Conservation (phyloP, 257 asterid species). For the Fraxinus excelsior region DNA sequence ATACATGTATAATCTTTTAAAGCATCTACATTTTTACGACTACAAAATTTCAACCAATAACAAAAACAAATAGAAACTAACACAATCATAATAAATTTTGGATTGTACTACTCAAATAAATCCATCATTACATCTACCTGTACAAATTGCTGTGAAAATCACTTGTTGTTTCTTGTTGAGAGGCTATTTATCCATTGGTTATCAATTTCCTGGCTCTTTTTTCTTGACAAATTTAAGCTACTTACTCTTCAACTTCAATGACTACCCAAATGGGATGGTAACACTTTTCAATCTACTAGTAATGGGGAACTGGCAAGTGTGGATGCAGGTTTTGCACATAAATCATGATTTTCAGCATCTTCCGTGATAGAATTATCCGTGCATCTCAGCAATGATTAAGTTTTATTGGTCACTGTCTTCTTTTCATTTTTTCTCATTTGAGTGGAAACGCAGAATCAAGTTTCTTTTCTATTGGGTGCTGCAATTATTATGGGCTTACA, state of each 20-base stretch:
- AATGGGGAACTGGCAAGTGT: slow-evolving; percentile 95
- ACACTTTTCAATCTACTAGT: slow-evolving; percentile 94
- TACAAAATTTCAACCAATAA: neutral
- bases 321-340: slow-evolving; percentile 81
- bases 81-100: neutral
- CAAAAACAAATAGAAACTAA: neutral
- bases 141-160: neutral
- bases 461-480: neutral
- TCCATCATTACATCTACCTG: neutral
- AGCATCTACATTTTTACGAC: neutral
- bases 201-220: slow-evolving; percentile 4
- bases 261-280: slow-evolving; percentile 98
- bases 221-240: slow-evolving; percentile 69
- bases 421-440: neutral
- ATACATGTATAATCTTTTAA: neutral
- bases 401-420: neutral
- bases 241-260: slow-evolving; percentile 96
- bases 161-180: neutral
- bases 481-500: neutral
- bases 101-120: neutral
- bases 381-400: neutral
- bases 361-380: neutral
- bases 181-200: neutral
- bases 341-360: neutral
- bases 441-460: neutral